phyloP scores from a whole-genome alignment of 2,329 filamentous ascomycete species.

The Penicillium nordicum region DNA sequence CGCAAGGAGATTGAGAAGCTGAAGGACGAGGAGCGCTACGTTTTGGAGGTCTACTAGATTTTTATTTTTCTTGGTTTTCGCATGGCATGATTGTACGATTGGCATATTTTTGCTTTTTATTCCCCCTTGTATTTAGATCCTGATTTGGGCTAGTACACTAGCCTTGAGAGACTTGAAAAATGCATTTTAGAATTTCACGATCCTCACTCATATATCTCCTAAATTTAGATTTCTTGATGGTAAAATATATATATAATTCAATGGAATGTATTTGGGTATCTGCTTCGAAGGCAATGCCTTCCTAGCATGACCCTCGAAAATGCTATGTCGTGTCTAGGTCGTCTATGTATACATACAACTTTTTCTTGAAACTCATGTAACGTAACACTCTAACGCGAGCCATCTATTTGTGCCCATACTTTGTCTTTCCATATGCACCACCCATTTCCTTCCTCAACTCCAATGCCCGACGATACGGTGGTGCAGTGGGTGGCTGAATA shows the following conservation, averaged over 20 bases:
- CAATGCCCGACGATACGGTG: slow-evolving; percentile 87
- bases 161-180: slow-evolving; percentile 16
- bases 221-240: not conserved
- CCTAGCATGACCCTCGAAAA: slow-evolving; percentile 2
- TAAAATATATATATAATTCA: not conserved
- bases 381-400: slow-evolving; percentile 21
- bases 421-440: slow-evolving; percentile 73
- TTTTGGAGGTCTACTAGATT: slow-evolving; percentile 87
- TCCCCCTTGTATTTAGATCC: slow-evolving; percentile 18
- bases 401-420: slow-evolving; percentile 31
- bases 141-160: slow-evolving; percentile 21
- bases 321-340: slow-evolving; percentile 11
- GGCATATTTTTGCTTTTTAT: slow-evolving; percentile 16
- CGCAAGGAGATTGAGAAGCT: slow-evolving; percentile 92
- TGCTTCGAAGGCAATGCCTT: slow-evolving; percentile 6
- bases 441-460: slow-evolving; percentile 75
- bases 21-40: slow-evolving; percentile 92
- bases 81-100: slow-evolving; percentile 18
- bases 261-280: slow-evolving; percentile 17
- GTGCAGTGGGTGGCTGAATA: slow-evolving; percentile 90
- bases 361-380: slow-evolving; percentile 7
- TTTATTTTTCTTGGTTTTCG: not conserved
- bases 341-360: slow-evolving; percentile 11
- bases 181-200: slow-evolving; percentile 9
- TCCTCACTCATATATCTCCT: not conserved